Evolutionary conservation across 2,329 filamentous ascomycete species (phyloP), one percentile per base, ranked within the genome.

Genomic region (Thielaviopsis euricoi): DNA sequence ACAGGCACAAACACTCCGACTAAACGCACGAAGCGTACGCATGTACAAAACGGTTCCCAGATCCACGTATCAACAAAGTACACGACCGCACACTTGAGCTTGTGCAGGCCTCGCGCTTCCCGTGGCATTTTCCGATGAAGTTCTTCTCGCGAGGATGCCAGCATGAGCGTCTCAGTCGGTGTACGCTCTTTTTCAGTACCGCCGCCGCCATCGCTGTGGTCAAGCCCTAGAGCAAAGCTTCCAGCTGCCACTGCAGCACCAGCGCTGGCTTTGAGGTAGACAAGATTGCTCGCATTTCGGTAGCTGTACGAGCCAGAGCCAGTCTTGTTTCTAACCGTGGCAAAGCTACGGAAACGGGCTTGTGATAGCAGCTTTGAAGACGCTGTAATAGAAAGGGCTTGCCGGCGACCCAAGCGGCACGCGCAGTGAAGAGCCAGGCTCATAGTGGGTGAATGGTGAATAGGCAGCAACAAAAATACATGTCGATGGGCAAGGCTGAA

Each of bases 1-100:
- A 98, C 89, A 0, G 93, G 93, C 21, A 96, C 83, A 66, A 98
- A 98, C 58, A 98, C 93, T 60, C 85, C 70, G 53, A 88, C 81
- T 5, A 98, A 75, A 67, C 96, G 88, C 19, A 96, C 70, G 64
- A 98, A 94, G n/a, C 93, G 80, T 52, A 91, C 69, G 0, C 87
- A 87, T 0, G 91, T 98, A 58, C 85, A 89, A 25, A 96, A 69
- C 0, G 93, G 91, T 69, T 98, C 93, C 77, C 79, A 80, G n/a
- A 91, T 70, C 66, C 83, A 87, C 0, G 78, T 61, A 64, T 95
- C 87, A 43, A 93, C 62, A 58, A 85, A 80, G 29, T 89, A 75
- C 59, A 84, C 74, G 26, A 87, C 65, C 13, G 75, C 75, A 62
- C 83, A 79, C 53, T 77, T 71, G 6, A 83, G 65, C 53, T 80